Evolutionary conservation across 768 basidiomycete species (phyloP).

Genomic region (Panellus pusillus): DNA sequence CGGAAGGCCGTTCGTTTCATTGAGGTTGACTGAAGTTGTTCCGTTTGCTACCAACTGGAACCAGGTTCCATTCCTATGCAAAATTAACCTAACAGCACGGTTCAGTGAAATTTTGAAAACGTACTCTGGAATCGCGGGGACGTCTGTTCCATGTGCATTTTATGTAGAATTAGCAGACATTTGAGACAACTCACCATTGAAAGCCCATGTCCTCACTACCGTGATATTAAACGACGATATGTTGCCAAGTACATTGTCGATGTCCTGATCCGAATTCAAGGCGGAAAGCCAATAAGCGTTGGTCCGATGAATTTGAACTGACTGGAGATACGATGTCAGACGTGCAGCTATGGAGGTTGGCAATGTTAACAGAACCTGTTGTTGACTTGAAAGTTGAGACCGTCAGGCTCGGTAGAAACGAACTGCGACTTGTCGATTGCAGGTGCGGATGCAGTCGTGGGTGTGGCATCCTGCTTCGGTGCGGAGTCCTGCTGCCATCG

Average conservation of each 20-base stretch:
- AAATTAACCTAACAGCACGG: constrained; percentile 50
- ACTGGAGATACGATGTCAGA: constrained; percentile 30
- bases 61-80: constrained; percentile 55
- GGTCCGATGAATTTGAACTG: constrained; percentile 47
- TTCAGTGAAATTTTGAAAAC: not conserved
- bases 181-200: constrained; percentile 50
- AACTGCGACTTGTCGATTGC: constrained; percentile 36
- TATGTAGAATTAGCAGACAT: not conserved
- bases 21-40: constrained; percentile 49
- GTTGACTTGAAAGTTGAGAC: constrained; percentile 52
- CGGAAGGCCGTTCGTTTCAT: constrained; percentile 61
- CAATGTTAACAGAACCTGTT: constrained; percentile 40
- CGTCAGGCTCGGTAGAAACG: constrained; percentile 42
- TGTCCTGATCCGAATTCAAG: constrained; percentile 55
- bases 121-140: constrained; percentile 11
- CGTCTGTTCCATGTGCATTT: not conserved
- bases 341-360: constrained; percentile 26
- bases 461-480: not conserved
- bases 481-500: not conserved
- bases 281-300: constrained; percentile 67
- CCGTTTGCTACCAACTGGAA: constrained; percentile 63
- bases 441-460: not conserved
- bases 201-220: constrained; percentile 70
- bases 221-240: constrained; percentile 57
- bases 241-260: constrained; percentile 55